These are phyloP conservation scores for Aspergillus carbonarius DNA, from an alignment of 2,329 filamentous ascomycete genomes.

Conservation along the genomic window DNA sequence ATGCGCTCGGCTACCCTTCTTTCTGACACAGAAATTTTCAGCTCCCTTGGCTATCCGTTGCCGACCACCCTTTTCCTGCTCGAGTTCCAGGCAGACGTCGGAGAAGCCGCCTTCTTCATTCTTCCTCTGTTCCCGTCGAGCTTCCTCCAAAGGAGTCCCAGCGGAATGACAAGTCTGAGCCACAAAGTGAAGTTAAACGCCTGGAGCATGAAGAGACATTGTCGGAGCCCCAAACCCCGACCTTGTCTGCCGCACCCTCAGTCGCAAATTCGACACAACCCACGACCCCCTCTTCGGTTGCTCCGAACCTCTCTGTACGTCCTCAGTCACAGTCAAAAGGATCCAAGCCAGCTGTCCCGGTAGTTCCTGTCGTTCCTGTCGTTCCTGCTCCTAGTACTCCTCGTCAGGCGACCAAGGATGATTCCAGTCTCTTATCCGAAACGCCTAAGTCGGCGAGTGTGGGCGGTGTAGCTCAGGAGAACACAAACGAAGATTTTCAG, in stretches of 20 bases:
- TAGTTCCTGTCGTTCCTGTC: slow-evolving; percentile 53
- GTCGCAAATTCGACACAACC: slow-evolving; percentile 56
- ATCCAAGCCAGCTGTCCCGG: slow-evolving; percentile 37
- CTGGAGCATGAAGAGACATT: slow-evolving; percentile 23
- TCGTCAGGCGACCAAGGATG: slow-evolving; percentile 39
- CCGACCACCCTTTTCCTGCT: slow-evolving; percentile 55
- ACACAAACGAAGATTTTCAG: slow-evolving; percentile 5
- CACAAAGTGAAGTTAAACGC: slow-evolving; percentile 22
- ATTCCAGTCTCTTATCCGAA: slow-evolving; percentile 32
- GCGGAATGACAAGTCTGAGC: slow-evolving; percentile 22
- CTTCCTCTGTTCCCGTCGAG: slow-evolving; percentile 42
- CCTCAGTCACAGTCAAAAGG: slow-evolving; percentile 35
- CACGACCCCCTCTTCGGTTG: slow-evolving; percentile 56
- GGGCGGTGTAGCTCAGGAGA: slow-evolving; percentile 10
- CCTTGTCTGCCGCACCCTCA: slow-evolving; percentile 59
- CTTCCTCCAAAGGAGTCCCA: slow-evolving; percentile 50
- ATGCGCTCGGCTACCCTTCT: neutral
- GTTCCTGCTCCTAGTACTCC: slow-evolving; percentile 39
- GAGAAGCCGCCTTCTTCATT: slow-evolving; percentile 36
- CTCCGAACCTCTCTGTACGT: slow-evolving; percentile 33
- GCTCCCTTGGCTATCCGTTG: slow-evolving; percentile 62
- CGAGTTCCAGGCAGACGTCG: slow-evolving; percentile 50
- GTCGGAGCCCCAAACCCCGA: slow-evolving; percentile 56
- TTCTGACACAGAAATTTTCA: slow-evolving; percentile 20
- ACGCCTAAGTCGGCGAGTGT: slow-evolving; percentile 32